Evolutionary conservation across 31 red algal species (phyloP).

Genomic region (Asparagopsis taxiformis): DNA sequence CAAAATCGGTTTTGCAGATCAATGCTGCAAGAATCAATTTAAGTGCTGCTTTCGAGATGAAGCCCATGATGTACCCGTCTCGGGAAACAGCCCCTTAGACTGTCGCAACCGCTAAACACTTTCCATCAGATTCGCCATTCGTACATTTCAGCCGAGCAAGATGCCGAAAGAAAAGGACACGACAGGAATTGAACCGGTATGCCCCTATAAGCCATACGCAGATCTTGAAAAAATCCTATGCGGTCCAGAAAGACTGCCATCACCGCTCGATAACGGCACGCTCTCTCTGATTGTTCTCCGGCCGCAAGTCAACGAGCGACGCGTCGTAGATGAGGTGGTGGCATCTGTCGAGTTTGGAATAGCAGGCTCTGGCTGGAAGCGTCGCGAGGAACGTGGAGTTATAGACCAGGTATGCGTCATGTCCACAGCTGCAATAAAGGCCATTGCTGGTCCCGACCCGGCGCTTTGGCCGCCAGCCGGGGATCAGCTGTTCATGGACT

Average conservation of each 20-base stretch:
- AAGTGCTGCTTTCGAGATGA: too few relatives aligned
- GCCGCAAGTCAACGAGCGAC: constrained; percentile 16
- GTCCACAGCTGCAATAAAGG: constrained; percentile 28
- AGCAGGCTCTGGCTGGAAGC: constrained; percentile 19
- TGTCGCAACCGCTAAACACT: too few relatives aligned
- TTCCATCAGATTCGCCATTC: too few relatives aligned
- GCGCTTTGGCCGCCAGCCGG: constrained; percentile 39
- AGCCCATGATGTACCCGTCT: too few relatives aligned
- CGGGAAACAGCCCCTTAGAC: too few relatives aligned
- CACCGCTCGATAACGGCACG: constrained; percentile 15
- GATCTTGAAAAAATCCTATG: constrained; percentile 5
- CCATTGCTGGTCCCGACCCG: constrained; percentile 15
- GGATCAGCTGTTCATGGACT: constrained; percentile 54
- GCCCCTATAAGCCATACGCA: constrained; percentile 14
- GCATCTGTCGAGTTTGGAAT: constrained; percentile 15
- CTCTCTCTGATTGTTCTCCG: constrained; percentile 34
- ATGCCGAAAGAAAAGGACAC: too few relatives aligned
- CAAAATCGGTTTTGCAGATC: too few relatives aligned
- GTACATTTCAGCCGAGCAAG: too few relatives aligned
- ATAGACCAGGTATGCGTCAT: constrained; percentile 54
- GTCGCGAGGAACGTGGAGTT: neutral
- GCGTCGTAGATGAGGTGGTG: neutral
- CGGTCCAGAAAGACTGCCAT: neutral
- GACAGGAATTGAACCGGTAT: neutral
- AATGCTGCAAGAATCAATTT: too few relatives aligned